Conservation (phyloP, 2,329 filamentous ascomycete genomes). For the Hypoxylon sp. region DNA sequence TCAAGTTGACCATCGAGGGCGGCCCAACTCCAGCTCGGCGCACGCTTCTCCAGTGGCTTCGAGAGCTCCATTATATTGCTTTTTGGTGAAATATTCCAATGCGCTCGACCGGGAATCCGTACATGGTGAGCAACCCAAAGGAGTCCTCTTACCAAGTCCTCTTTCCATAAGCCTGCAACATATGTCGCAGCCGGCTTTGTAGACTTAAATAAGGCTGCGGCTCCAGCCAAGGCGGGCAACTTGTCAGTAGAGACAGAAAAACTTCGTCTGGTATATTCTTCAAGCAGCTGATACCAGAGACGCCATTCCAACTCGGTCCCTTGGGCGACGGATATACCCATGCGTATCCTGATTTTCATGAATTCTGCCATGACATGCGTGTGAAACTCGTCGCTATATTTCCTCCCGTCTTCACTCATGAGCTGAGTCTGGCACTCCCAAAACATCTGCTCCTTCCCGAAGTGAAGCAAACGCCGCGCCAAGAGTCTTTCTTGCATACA, state of each 20-base stretch:
- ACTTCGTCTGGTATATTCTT: slow-evolving; percentile 39
- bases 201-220: slow-evolving; percentile 36
- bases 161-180: slow-evolving; percentile 43
- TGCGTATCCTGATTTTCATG: slow-evolving; percentile 30
- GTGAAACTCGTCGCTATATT: slow-evolving; percentile 15
- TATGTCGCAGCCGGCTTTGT: slow-evolving; percentile 35
- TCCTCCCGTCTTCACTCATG: slow-evolving; percentile 30
- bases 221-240: slow-evolving; percentile 42
- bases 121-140: slow-evolving; percentile 43
- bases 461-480: slow-evolving; percentile 36
- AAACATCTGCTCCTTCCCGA: slow-evolving; percentile 41
- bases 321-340: slow-evolving; percentile 20
- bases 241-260: slow-evolving; percentile 41
- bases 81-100: slow-evolving; percentile 29
- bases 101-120: slow-evolving; percentile 34
- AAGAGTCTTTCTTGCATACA: slow-evolving; percentile 44
- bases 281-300: slow-evolving; percentile 39
- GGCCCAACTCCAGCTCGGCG: slow-evolving; percentile 47
- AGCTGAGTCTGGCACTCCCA: slow-evolving; percentile 39
- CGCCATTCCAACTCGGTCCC: slow-evolving; percentile 28
- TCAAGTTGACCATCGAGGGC: slow-evolving; percentile 42
- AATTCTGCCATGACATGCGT: slow-evolving; percentile 38
- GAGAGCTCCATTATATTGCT: slow-evolving; percentile 30
- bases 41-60: slow-evolving; percentile 27
- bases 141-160: slow-evolving; percentile 39